These are phyloP conservation scores for Takashimella tepidaria DNA, from an alignment of 1,284 basidiomycete species.

Conservation along the genomic window DNA sequence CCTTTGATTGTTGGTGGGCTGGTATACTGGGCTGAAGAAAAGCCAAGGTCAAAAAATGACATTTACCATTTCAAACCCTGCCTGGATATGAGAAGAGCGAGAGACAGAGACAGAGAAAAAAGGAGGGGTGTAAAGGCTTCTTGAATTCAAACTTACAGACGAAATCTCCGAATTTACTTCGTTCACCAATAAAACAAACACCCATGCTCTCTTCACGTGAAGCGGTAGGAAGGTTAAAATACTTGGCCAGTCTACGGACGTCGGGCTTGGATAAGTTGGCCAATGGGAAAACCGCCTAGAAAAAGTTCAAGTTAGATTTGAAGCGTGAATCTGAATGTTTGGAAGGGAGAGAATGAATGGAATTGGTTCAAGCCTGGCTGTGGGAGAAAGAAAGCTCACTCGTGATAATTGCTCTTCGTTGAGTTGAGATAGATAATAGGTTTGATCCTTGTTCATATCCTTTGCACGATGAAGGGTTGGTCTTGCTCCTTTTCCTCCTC, in stretches of 20 bases:
- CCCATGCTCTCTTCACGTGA: slow-evolving; percentile 86
- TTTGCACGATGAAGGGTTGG: slow-evolving; percentile 60
- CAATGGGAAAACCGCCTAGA: slow-evolving; percentile 72
- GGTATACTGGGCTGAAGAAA: slow-evolving; percentile 77
- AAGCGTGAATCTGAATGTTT: too few species aligned
- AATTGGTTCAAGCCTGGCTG: too few species aligned
- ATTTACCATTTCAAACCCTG: background rate
- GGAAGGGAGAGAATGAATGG: too few species aligned
- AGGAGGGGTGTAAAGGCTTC: too few species aligned
- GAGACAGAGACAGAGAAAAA: too few species aligned
- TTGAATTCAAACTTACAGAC: slow-evolving; percentile 55
- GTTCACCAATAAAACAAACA: slow-evolving; percentile 90
- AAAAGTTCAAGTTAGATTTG: background rate
- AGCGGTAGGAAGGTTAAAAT: slow-evolving; percentile 68
- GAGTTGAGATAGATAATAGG: slow-evolving; percentile 84
- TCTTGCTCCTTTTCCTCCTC: slow-evolving; percentile 40
- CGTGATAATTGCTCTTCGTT: slow-evolving; percentile 56
- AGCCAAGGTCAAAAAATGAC: background rate
- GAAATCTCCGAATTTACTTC: slow-evolving; percentile 66
- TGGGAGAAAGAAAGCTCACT: too few species aligned
- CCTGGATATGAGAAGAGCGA: too few species aligned
- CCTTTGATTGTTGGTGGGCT: slow-evolving; percentile 58
- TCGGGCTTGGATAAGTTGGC: slow-evolving; percentile 61
- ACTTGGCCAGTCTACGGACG: slow-evolving; percentile 71
- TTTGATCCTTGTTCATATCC: slow-evolving; percentile 82